Percentiles rank a stretch among this genome's conserved stretches.
Evolutionary conservation across 345 rosid genomes (phyloP).

Genomic region (Limnanthes douglasii): DNA sequence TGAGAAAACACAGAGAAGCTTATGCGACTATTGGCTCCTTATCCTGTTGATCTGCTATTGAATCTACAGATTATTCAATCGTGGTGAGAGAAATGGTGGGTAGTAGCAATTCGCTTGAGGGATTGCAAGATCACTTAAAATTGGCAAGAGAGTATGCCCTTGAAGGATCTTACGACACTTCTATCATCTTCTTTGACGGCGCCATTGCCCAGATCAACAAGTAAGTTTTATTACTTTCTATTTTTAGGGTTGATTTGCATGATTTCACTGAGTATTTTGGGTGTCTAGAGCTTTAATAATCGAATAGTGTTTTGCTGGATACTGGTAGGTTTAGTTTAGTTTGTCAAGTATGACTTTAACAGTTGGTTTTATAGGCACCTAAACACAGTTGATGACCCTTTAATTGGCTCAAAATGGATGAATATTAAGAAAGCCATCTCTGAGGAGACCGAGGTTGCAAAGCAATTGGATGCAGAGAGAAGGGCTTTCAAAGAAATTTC

Average conservation of each 20-base stretch:
- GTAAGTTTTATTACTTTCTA: slow-evolving; percentile 14
- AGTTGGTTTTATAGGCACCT: slow-evolving; percentile 69
- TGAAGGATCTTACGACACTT: slow-evolving; percentile 90
- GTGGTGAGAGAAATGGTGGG: slow-evolving; percentile 36
- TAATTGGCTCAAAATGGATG: slow-evolving; percentile 88
- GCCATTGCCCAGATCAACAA: slow-evolving; percentile 72
- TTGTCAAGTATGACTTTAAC: too few relatives aligned
- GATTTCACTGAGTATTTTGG: not conserved
- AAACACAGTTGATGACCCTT: slow-evolving; percentile 64
- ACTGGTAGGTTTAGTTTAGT: too few relatives aligned
- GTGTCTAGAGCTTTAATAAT: too few relatives aligned
- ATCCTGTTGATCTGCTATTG: too few relatives aligned
- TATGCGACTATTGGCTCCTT: too few relatives aligned
- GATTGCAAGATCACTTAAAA: slow-evolving; percentile 93
- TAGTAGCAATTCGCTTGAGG: slow-evolving; percentile 46
- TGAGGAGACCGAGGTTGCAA: slow-evolving; percentile 89
- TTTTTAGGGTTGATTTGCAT: not conserved
- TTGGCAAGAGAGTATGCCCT: slow-evolving; percentile 89
- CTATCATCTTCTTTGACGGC: slow-evolving; percentile 81
- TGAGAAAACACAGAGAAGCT: too few relatives aligned
- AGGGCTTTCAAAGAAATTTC: slow-evolving; percentile 86
- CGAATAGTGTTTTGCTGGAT: too few relatives aligned
- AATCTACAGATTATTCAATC: too few relatives aligned
- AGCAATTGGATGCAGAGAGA: slow-evolving; percentile 88
- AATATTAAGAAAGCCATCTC: slow-evolving; percentile 73